Percentiles rank a stretch among this genome's conserved stretches.
Conservation (phyloP, 257 asterid species). For the Petunia secreta region DNA sequence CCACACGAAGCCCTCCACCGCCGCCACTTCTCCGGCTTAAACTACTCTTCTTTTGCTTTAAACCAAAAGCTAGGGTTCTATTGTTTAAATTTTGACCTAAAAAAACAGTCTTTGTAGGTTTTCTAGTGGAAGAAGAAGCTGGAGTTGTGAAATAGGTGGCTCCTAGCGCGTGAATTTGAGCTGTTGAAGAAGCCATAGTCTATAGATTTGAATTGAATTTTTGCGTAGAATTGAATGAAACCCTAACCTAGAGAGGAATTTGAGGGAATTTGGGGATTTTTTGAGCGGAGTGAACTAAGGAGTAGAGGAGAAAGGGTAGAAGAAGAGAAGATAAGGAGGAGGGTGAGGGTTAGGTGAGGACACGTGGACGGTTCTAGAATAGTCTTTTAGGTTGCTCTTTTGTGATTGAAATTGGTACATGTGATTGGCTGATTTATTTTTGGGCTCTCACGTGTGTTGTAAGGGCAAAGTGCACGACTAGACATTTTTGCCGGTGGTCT, state of each 20-base stretch:
- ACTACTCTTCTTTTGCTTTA: constrained; percentile 49
- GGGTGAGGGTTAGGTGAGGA: constrained; percentile 48
- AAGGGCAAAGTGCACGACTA: too few relatives aligned
- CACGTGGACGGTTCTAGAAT: constrained; percentile 49
- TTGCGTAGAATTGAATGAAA: neutral
- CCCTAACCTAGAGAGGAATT: constrained; percentile 27
- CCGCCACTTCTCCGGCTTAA: constrained; percentile 30
- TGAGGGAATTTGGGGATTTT: constrained; percentile 9
- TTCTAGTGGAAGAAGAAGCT: constrained; percentile 40
- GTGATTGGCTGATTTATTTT: constrained; percentile 19
- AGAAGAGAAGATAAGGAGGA: constrained; percentile 30
- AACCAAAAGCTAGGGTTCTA: constrained; percentile 37
- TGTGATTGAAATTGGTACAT: constrained; percentile 22
- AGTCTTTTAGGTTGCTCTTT: constrained; percentile 25
- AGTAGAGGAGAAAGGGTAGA: constrained; percentile 23
- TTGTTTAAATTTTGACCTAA: constrained; percentile 51
- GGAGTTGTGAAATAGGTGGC: constrained; percentile 41
- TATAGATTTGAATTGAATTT: too few relatives aligned
- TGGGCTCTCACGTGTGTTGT: neutral
- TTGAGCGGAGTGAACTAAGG: constrained; percentile 38
- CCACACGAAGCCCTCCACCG: constrained; percentile 56
- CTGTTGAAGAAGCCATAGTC: constrained; percentile 32
- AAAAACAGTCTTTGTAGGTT: constrained; percentile 45
- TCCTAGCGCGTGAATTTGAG: constrained; percentile 70
- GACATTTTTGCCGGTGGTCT: too few relatives aligned